A percentile compares a stretch with the other conserved stretches of the same genome.
Conservation (phyloP, 2,329 filamentous ascomycete species). For the Cordyceps javanica region DNA sequence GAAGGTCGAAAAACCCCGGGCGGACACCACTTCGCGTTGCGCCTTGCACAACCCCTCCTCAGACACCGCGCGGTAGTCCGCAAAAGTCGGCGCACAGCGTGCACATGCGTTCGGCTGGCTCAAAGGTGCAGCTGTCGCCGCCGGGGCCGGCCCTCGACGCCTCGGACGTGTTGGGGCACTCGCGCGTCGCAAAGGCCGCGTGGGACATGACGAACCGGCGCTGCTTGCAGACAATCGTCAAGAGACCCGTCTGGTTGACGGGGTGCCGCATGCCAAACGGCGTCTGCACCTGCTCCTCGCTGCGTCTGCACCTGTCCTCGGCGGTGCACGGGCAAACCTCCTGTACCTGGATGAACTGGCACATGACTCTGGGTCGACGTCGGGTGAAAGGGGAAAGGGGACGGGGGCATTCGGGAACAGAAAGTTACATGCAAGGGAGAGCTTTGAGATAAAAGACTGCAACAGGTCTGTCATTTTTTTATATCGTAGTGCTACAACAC, state of each 20-base stretch:
- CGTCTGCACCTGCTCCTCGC: background rate
- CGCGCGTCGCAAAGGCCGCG: background rate
- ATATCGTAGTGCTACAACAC: background rate
- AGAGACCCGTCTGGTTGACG: background rate
- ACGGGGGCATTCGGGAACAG: background rate
- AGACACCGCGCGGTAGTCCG: background rate
- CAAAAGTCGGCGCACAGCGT: slow-evolving; percentile 3
- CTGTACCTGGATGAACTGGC: slow-evolving; percentile 7
- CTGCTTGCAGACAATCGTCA: background rate
- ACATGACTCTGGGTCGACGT: background rate
- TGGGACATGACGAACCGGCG: slow-evolving; percentile 6
- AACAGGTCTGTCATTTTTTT: background rate
- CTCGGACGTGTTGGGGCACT: slow-evolving; percentile 6
- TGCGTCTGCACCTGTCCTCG: slow-evolving; percentile 1
- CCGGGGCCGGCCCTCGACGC: background rate
- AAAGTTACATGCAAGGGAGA: background rate
- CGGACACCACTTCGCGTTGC: too few relatives aligned
- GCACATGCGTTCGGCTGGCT: background rate
- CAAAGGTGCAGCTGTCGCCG: background rate
- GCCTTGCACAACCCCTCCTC: background rate
- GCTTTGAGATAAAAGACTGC: background rate
- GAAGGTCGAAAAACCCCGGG: too few relatives aligned
- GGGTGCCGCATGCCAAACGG: background rate
- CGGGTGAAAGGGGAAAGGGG: background rate
- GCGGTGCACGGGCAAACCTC: slow-evolving; percentile 3